A percentile compares a stretch with the other conserved stretches of the same genome.
Evolutionary conservation across 208 protist genomes (phyloP).

Genomic region (Leishmania gerbilli): DNA sequence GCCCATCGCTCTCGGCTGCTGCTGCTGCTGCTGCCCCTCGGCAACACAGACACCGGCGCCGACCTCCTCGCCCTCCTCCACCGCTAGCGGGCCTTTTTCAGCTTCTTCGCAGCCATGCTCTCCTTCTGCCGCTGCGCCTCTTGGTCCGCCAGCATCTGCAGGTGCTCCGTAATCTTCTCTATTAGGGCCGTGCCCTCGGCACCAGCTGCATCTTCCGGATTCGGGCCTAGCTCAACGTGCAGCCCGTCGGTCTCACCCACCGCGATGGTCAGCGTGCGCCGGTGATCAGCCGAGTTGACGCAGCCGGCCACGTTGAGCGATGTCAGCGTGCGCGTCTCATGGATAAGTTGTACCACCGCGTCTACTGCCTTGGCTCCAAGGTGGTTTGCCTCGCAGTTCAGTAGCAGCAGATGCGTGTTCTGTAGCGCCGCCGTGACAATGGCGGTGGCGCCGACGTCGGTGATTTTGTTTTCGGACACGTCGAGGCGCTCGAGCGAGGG

Average conservation of each 20-base stretch:
- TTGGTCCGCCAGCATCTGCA: conserved; percentile 73
- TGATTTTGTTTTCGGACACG: conserved; percentile 74
- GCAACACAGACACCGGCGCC: neutral
- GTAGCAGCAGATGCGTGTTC: conserved; percentile 61
- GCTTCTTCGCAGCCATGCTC: conserved; percentile 25
- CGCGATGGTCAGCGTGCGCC: conserved; percentile 53
- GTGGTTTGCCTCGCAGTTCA: conserved; percentile 61
- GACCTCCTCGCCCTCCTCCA: neutral
- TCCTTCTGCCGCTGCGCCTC: conserved; percentile 61
- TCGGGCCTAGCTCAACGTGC: conserved; percentile 73
- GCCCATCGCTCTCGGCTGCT: neutral
- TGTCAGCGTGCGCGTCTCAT: conserved; percentile 64
- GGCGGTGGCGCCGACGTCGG: conserved; percentile 50
- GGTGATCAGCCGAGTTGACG: conserved; percentile 56
- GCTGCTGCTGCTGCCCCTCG: neutral
- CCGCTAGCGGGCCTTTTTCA: conserved; percentile 17
- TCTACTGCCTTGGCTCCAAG: conserved; percentile 68
- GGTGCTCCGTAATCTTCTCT: conserved; percentile 59
- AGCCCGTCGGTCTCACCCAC: conserved; percentile 70
- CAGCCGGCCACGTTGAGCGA: conserved; percentile 72
- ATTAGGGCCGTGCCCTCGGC: conserved; percentile 23
- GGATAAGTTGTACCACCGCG: conserved; percentile 47
- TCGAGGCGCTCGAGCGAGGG: conserved; percentile 62
- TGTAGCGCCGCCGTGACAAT: conserved; percentile 58
- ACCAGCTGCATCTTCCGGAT: conserved; percentile 30